Evolutionary conservation across 2,329 filamentous ascomycete species (phyloP), one percentile per base, ranked within the genome.

Genomic region (Cercospora berteroae): DNA sequence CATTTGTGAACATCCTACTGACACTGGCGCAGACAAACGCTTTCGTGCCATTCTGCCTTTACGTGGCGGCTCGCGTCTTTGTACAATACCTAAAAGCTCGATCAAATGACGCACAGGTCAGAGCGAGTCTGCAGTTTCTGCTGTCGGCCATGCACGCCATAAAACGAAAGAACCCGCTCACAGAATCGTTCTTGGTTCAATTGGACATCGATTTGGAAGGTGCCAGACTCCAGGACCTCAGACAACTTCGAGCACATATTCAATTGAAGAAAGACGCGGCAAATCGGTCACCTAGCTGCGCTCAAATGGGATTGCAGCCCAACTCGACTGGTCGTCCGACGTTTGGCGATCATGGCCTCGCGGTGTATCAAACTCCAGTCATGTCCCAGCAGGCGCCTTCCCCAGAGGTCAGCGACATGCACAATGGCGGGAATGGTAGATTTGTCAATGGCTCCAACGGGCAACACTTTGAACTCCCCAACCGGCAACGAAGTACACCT

Each of bases 11-110:
- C 39, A 29, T 67, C 97, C 93, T 12, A 62, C 60, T 50, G 44
- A 52, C 39, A 20, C 29, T 27, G 16, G 36, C 23, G 16, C 25
- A 62, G 60, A 92, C 97, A 87, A 97, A 97, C 72, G 93, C 94
- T 0, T 98, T 97, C 77, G 90, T 96, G 74, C 93, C 93, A 0
- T 98, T 98, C 79, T 97, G 93, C 76, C 86, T 99, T 52, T 98
- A 97, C 74, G 94, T 98, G n/a, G 91, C 94, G 10, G 92, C 94
- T 23, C 88, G 95, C 61, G 94, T 98, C 0, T 98, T 98, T 76
- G 90, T 98, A 7, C 94, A 98, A 77, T 97, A 96, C 75, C 84
- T 98, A n/a, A 97, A 96, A 79, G 95, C 91, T 65, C 86, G 90
- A n/a, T 93, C 94, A 0, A 90, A 94, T 31, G 94, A 98, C 78